A percentile compares a stretch with the other conserved stretches of the same genome.
These are phyloP conservation scores for Venturia oleaginea DNA, from an alignment of 2,329 filamentous ascomycete species.

Conservation along the genomic window DNA sequence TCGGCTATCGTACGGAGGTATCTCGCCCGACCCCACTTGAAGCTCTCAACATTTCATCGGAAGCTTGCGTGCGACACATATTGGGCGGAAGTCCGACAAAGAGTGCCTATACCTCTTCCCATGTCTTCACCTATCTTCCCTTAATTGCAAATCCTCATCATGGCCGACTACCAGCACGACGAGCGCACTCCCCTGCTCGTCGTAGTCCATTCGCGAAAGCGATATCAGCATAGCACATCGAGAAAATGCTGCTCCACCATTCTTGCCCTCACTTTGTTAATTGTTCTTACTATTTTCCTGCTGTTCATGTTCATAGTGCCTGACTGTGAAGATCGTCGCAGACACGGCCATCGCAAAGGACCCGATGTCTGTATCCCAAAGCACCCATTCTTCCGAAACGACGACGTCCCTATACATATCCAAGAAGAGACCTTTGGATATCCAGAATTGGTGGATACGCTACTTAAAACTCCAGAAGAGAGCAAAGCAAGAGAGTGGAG, in stretches of 20 bases:
- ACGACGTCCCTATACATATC: slow-evolving; percentile 18
- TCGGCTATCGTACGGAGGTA: neutral
- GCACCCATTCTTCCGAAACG: slow-evolving; percentile 31
- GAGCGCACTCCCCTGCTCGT: slow-evolving; percentile 34
- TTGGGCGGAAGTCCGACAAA: neutral
- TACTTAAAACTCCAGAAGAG: slow-evolving; percentile 45
- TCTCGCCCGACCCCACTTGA: neutral
- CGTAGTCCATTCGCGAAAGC: slow-evolving; percentile 28
- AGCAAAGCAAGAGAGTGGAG: slow-evolving; percentile 42
- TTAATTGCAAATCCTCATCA: neutral
- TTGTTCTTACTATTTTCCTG: slow-evolving; percentile 33
- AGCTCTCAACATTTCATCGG: neutral
- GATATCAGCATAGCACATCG: slow-evolving; percentile 34
- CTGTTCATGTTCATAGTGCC: slow-evolving; percentile 31
- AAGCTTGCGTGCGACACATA: neutral
- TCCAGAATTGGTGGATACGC: slow-evolving; percentile 45
- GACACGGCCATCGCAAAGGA: slow-evolving; percentile 23
- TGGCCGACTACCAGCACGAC: neutral
- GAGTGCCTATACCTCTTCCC: neutral
- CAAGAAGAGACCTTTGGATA: slow-evolving; percentile 24
- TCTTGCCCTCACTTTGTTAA: slow-evolving; percentile 27
- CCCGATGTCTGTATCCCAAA: slow-evolving; percentile 32
- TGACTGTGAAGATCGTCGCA: slow-evolving; percentile 18
- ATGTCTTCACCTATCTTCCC: neutral
- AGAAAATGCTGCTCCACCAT: slow-evolving; percentile 34